A percentile compares a stretch with the other conserved stretches of the same genome.
Evolutionary conservation across 2,329 filamentous ascomycete genomes (phyloP).

Genomic region (Chaetomiaceae sp.): DNA sequence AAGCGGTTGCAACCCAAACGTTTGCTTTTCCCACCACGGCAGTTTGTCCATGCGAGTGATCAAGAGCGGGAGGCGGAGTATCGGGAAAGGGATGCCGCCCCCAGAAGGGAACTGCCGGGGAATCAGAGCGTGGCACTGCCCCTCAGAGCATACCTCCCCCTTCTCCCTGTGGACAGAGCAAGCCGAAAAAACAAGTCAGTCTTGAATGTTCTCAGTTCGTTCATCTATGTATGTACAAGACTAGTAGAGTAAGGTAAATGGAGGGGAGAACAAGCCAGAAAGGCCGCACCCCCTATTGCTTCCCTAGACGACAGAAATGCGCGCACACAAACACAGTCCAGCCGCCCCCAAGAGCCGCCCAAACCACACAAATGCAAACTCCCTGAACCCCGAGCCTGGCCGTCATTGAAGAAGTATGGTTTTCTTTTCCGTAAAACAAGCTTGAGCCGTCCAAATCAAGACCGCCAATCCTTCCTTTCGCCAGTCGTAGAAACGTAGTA

Average conservation of each 20-base stretch:
- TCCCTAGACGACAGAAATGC: background rate
- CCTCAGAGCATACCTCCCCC: no score
- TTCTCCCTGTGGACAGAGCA: no score
- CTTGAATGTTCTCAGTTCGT: background rate
- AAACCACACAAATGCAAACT: slow-evolving; percentile 2
- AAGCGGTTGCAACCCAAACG: slow-evolving; percentile 3
- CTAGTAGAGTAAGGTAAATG: background rate
- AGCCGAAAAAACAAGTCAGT: background rate
- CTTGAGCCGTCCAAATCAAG: background rate
- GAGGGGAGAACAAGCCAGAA: background rate
- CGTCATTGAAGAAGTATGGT: slow-evolving; percentile 2
- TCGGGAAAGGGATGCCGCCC: background rate
- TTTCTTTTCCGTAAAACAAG: slow-evolving; percentile 1
- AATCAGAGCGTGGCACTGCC: no score
- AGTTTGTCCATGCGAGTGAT: background rate
- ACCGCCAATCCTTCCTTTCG: background rate
- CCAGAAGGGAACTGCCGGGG: background rate
- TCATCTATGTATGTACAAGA: slow-evolving; percentile 7
- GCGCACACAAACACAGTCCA: background rate
- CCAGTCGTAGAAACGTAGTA: slow-evolving; percentile 11
- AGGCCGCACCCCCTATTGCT: background rate
- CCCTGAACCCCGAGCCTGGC: no score
- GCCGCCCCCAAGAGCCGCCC: background rate
- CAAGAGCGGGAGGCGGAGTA: background rate
- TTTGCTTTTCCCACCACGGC: background rate